Evolutionary conservation across 2,329 filamentous ascomycete genomes (phyloP).

Genomic region (Sporothrix sp.): DNA sequence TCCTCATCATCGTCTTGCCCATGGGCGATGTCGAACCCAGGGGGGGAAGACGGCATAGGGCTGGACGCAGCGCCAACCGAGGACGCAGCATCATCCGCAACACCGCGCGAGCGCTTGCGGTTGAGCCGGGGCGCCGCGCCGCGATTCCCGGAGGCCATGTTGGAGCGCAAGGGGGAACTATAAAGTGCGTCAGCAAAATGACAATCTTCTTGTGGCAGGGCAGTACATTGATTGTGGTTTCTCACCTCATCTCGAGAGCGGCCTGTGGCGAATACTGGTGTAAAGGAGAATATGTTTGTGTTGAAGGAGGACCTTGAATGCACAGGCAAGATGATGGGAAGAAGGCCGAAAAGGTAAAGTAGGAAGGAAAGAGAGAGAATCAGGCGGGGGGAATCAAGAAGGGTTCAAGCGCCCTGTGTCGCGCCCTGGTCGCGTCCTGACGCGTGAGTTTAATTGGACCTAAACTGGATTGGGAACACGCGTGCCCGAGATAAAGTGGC

Average conservation of each 20-base stretch:
- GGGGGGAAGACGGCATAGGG: slow-evolving; percentile 59
- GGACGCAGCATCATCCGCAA: slow-evolving; percentile 42
- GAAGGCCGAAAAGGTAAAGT: too few species aligned
- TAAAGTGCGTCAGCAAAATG: neutral
- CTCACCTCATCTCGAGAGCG: slow-evolving; percentile 21
- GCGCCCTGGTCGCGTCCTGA: slow-evolving; percentile 14
- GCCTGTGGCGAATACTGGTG: neutral
- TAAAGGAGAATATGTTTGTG: too few species aligned
- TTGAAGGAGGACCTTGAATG: too few species aligned
- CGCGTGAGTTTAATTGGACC: slow-evolving; percentile 33
- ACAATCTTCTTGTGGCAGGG: neutral
- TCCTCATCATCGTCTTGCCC: slow-evolving; percentile 57
- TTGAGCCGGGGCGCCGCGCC: slow-evolving; percentile 45
- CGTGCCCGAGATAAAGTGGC: slow-evolving; percentile 15
- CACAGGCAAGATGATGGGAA: too few species aligned
- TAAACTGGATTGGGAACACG: slow-evolving; percentile 23
- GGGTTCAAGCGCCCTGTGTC: slow-evolving; percentile 1
- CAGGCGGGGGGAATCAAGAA: neutral
- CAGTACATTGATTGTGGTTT: neutral
- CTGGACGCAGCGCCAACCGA: slow-evolving; percentile 46
- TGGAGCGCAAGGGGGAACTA: slow-evolving; percentile 75
- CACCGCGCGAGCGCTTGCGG: slow-evolving; percentile 47
- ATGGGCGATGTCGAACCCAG: slow-evolving; percentile 54
- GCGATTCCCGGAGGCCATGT: slow-evolving; percentile 75
- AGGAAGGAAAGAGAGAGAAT: neutral